These are phyloP conservation scores for Soucietia sequanensis DNA, from an alignment of 805 yeast genomes.

Conservation along the genomic window DNA sequence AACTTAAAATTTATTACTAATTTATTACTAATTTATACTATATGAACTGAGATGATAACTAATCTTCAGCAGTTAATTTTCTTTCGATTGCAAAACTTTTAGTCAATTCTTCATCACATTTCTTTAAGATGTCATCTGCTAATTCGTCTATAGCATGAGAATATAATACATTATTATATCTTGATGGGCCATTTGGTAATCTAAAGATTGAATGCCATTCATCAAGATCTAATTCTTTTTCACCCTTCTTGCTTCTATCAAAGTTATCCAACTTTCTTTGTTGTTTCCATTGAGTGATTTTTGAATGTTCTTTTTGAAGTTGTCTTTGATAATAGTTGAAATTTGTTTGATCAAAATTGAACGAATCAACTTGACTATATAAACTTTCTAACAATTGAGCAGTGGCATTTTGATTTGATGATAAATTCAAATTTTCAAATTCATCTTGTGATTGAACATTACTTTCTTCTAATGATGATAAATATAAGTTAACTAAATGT, in stretches of 20 bases:
- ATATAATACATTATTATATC: slow-evolving; percentile 68
- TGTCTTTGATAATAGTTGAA: slow-evolving; percentile 81
- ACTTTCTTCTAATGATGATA: slow-evolving; percentile 28
- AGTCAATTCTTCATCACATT: slow-evolving; percentile 63
- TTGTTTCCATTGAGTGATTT: slow-evolving; percentile 73
- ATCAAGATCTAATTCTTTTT: slow-evolving; percentile 51
- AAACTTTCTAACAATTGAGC: slow-evolving; percentile 58
- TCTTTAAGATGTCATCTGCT: slow-evolving; percentile 69
- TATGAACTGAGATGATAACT: too few species aligned
- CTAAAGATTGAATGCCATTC: slow-evolving; percentile 69
- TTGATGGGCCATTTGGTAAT: slow-evolving; percentile 72
- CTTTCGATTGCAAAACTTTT: slow-evolving; percentile 61
- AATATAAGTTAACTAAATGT: slow-evolving; percentile 58
- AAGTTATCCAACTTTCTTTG: slow-evolving; percentile 65
- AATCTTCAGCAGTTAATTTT: slow-evolving; percentile 37
- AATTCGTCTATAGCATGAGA: slow-evolving; percentile 67
- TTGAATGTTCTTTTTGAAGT: slow-evolving; percentile 64
- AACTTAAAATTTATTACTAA: too few species aligned
- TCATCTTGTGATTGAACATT: slow-evolving; percentile 19
- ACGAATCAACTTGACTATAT: slow-evolving; percentile 68
- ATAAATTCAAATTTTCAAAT: slow-evolving; percentile 39
- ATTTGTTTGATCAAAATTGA: slow-evolving; percentile 75
- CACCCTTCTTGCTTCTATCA: slow-evolving; percentile 56
- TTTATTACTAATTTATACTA: too few species aligned
- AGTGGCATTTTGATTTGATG: slow-evolving; percentile 43